Base-by-base conservation (phyloP, 2,329 filamentous ascomycete species). In the Sporothrix variecibatus region DNA sequence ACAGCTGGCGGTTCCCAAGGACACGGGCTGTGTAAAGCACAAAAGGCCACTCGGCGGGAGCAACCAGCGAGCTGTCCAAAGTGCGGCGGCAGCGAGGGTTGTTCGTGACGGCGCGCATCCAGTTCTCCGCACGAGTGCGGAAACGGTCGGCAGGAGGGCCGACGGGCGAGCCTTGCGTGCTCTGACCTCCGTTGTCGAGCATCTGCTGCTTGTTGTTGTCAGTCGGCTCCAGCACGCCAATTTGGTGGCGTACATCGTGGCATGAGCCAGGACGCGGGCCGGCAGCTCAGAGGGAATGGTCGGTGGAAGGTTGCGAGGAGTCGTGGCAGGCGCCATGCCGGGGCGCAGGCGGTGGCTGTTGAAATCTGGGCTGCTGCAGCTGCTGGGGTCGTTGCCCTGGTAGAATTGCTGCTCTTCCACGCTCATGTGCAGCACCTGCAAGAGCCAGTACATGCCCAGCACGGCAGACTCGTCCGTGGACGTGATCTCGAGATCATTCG, bases 401-500 rank as follows among this genome's bases (percentile, higher is more conserved):
- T 49, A 38, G 51, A 51, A 71, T 2, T n/a, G 9, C 12, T 68
- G 62, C 5, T 17, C 34, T 2, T 69, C 67, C 2, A 34, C 43
- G 7, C 40, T 43, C 67, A n/a, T 69, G 73, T 77, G 76, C 60
- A 77, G 67, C 51, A 72, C 74, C 31, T 65, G 62, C 60, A 77
- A 74, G 62, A 76, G 53, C 73, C 76, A 75, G 72, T 53, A 76
- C 72, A 77, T 75, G 64, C 72, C 76, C 38, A 64, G 17, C 2
- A 76, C 73, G 20, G 72, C 76, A 1, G 71, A 72, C 34, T 64
- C 73, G 43, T 76, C 73, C 17, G 15, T 53, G n/a, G 73, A 75
- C 7, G 51, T 70, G 5, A 65, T 60, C 20, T 75, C 73, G 46
- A 58, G 73, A 8, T 64, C 38, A 20, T 69, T 53, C 4, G 65